Evolutionary conservation across 768 basidiomycete species (phyloP).

Genomic region (Obba rivulosa): DNA sequence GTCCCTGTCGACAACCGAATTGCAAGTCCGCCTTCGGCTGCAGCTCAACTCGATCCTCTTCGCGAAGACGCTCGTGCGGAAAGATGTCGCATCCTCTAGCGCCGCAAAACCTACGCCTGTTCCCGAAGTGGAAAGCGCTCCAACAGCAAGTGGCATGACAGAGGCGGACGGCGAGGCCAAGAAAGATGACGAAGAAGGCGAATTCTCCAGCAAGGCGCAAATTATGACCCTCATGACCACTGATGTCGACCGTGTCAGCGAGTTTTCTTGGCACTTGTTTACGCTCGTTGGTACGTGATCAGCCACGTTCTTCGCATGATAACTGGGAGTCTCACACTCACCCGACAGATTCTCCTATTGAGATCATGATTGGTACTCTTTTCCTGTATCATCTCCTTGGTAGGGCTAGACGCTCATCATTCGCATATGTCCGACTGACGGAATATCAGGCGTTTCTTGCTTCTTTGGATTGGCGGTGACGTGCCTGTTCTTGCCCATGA

Average conservation of each 20-base stretch:
- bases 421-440: background rate
- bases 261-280: slow-evolving; percentile 78
- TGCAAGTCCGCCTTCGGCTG: slow-evolving; percentile 66
- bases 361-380: slow-evolving; percentile 66
- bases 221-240: slow-evolving; percentile 97
- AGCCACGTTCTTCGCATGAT: background rate
- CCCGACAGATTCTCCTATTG: slow-evolving; percentile 67
- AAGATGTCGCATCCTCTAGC: slow-evolving; percentile 73
- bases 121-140: slow-evolving; percentile 17
- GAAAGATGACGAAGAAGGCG: slow-evolving; percentile 43
- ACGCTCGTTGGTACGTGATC: slow-evolving; percentile 55
- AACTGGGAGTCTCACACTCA: background rate
- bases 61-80: slow-evolving; percentile 80
- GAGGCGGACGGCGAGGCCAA: slow-evolving; percentile 44
- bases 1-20: slow-evolving; percentile 60
- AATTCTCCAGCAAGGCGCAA: slow-evolving; percentile 56
- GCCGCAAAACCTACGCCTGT: slow-evolving; percentile 18
- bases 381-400: slow-evolving; percentile 80
- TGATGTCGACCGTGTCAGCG: slow-evolving; percentile 85
- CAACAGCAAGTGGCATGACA: slow-evolving; percentile 12
- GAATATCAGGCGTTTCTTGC: slow-evolving; percentile 50
- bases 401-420: slow-evolving; percentile 17
- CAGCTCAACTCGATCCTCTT: slow-evolving; percentile 84
- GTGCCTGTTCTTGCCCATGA: slow-evolving; percentile 62
- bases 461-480: slow-evolving; percentile 77